These are phyloP conservation scores for Emergomyces africanus DNA, from an alignment of 2,329 filamentous ascomycete species.

Conservation along the genomic window DNA sequence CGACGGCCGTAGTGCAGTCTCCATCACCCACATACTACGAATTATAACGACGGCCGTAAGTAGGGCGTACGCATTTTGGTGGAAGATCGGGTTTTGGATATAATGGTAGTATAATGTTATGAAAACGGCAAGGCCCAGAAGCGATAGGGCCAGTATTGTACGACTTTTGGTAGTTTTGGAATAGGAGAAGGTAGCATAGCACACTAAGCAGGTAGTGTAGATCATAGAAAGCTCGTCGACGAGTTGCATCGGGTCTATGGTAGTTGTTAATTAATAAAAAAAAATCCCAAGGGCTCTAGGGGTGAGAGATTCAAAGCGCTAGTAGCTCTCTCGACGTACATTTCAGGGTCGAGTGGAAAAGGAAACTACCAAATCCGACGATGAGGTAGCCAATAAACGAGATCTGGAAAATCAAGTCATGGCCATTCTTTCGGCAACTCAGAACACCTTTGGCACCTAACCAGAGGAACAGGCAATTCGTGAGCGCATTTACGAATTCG, in stretches of 20 bases:
- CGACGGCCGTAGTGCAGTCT: conserved; percentile 48
- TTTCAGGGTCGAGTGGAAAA: conserved; percentile 53
- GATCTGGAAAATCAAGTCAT: conserved; percentile 64
- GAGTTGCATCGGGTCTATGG: conserved; percentile 54
- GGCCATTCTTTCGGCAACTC: conserved; percentile 58
- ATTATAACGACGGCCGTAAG: conserved; percentile 59
- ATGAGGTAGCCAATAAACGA: conserved; percentile 50
- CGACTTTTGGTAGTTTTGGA: conserved; percentile 42
- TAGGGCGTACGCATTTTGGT: conserved; percentile 65
- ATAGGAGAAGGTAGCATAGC: conserved; percentile 64
- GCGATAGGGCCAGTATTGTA: conserved; percentile 42
- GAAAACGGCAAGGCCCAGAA: conserved; percentile 46
- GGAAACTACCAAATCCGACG: conserved; percentile 48
- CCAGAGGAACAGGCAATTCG: conserved; percentile 70
- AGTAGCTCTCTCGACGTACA: conserved; percentile 26
- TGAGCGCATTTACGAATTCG: conserved; percentile 68
- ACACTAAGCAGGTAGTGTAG: conserved; percentile 58
- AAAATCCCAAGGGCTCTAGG: background rate
- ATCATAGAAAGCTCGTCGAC: conserved; percentile 61
- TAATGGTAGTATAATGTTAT: conserved; percentile 75
- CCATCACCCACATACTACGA: conserved; percentile 67
- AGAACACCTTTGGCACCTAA: conserved; percentile 62
- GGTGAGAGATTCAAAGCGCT: background rate
- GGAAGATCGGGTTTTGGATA: conserved; percentile 69
- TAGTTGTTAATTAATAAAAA: conserved; percentile 12